phyloP scores from a whole-genome alignment of 345 rosid species.

The Eucalyptus guilfoylei region DNA sequence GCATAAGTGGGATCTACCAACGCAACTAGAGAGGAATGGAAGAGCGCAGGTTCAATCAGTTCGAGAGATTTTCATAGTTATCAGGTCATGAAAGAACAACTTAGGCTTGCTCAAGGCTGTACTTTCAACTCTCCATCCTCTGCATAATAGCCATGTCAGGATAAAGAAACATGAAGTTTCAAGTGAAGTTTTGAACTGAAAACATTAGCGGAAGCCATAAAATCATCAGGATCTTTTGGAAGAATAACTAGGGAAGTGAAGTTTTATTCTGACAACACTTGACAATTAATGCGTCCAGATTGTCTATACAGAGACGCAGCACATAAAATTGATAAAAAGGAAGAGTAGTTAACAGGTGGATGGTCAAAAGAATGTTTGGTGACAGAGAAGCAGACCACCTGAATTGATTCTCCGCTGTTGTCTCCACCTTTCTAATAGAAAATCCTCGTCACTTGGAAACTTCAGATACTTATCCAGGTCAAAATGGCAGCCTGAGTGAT shows the following conservation, averaged over 20 bases:
- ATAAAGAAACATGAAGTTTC: background rate
- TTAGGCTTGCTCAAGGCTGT: background rate
- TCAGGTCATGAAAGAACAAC: background rate
- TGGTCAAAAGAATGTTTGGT: slow-evolving; percentile 21
- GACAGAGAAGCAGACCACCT: slow-evolving; percentile 55
- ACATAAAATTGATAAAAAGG: background rate
- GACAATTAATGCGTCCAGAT: background rate
- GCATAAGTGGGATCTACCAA: background rate
- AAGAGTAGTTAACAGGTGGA: background rate
- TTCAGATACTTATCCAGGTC: slow-evolving; percentile 60
- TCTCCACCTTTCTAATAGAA: slow-evolving; percentile 51
- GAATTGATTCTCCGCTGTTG: slow-evolving; percentile 57
- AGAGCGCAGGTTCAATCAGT: background rate
- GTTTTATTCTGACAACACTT: background rate
- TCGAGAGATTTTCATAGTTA: background rate
- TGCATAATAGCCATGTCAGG: background rate
- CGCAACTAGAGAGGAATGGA: background rate
- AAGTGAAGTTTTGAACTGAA: background rate
- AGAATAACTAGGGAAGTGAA: background rate
- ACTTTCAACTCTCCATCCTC: background rate
- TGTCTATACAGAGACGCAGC: background rate
- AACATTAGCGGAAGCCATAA: background rate
- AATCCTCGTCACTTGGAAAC: slow-evolving; percentile 33
- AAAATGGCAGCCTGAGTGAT: background rate
- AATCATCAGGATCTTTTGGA: background rate